These are phyloP conservation scores for Saccharomycodes ludwigii DNA, from an alignment of 805 yeast genomes.

Conservation along the genomic window DNA sequence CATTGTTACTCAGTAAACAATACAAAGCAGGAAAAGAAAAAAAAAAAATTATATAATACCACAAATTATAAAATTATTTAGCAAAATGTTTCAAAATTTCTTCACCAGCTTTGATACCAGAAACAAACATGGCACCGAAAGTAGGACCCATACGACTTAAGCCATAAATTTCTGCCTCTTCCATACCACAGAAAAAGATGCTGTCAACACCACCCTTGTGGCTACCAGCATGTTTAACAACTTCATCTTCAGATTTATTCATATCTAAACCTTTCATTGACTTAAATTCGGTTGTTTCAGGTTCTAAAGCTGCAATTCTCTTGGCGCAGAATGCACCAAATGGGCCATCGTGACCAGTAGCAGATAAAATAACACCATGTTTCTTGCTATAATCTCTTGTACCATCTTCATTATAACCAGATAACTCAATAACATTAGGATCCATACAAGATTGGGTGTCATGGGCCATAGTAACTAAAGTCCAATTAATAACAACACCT, in stretches of 20 bases:
- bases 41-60: too few relatives aligned
- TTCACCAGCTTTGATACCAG: conserved; percentile 73
- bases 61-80: too few relatives aligned
- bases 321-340: conserved; percentile 72
- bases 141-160: conserved; percentile 79
- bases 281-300: conserved; percentile 34
- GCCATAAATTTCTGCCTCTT: conserved; percentile 65
- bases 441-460: conserved; percentile 74
- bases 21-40: too few relatives aligned
- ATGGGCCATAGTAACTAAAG: conserved; percentile 63
- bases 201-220: conserved; percentile 20
- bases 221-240: conserved; percentile 51
- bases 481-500: conserved; percentile 80
- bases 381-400: conserved; percentile 23
- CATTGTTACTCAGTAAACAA: too few relatives aligned
- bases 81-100: conserved; percentile 24
- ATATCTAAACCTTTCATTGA: conserved; percentile 74
- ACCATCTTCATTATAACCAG: conserved; percentile 23
- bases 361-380: conserved; percentile 46
- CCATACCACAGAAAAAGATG: conserved; percentile 51
- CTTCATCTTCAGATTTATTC: conserved; percentile 67
- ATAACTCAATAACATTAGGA: conserved; percentile 60
- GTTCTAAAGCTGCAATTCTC: conserved; percentile 45
- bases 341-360: conserved; percentile 78
- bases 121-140: conserved; percentile 69